A percentile compares a stretch with the other conserved stretches of the same genome.
Conservation (phyloP, 345 rosid genomes). For the Kandelia obovata region DNA sequence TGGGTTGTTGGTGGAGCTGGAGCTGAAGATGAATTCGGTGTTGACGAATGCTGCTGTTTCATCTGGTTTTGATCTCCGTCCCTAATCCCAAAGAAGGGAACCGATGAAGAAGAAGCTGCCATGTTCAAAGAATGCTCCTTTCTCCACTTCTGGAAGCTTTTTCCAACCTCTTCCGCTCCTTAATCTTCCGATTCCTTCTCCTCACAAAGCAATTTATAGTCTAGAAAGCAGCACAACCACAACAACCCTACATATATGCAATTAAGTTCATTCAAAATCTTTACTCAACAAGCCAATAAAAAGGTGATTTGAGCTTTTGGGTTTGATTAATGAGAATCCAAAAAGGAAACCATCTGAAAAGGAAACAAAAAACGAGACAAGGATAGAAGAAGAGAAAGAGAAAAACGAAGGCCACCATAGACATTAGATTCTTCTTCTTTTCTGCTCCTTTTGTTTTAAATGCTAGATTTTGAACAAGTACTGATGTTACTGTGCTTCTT, state of each 20-base stretch:
- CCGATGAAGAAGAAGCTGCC: constrained; percentile 65
- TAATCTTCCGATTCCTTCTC: constrained; percentile 9
- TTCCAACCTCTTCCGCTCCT: neutral
- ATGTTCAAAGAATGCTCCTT: constrained; percentile 16
- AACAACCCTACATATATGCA: constrained; percentile 23
- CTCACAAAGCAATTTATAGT: constrained; percentile 14
- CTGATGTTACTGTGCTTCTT: constrained; percentile 22
- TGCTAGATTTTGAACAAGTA: constrained; percentile 27
- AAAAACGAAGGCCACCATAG: constrained; percentile 30
- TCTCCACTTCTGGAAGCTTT: neutral
- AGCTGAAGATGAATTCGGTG: constrained; percentile 40
- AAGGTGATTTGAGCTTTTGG: constrained; percentile 7
- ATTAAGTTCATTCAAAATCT: constrained; percentile 14
- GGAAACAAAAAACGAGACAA: neutral
- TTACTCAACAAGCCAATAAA: constrained; percentile 15
- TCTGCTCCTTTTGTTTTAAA: constrained; percentile 25
- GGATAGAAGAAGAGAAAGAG: neutral
- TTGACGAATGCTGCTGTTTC: constrained; percentile 46
- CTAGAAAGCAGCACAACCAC: constrained; percentile 19
- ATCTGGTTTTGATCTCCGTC: constrained; percentile 57
- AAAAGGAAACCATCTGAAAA: constrained; percentile 12
- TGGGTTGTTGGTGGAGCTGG: constrained; percentile 47
- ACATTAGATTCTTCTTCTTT: constrained; percentile 17
- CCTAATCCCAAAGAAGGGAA: constrained; percentile 57
- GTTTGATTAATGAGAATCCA: constrained; percentile 8